phyloP scores from a whole-genome alignment of 1,139 yeast genomes.

The Yamadazyma buinensis region DNA sequence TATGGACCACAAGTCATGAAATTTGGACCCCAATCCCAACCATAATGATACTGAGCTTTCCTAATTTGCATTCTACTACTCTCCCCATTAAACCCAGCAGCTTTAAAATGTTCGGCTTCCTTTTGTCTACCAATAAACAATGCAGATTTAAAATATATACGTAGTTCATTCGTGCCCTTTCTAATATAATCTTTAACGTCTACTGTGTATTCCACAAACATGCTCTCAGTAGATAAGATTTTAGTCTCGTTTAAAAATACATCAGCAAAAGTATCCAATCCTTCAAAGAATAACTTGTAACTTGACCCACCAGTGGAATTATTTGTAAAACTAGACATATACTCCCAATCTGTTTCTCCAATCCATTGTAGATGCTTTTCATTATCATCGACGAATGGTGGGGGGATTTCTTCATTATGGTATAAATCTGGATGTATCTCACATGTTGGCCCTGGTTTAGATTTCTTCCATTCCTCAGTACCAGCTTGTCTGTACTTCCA shows the following conservation, averaged over 20 bases:
- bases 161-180: constrained; percentile 13
- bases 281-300: constrained; percentile 32
- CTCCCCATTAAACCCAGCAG: constrained; percentile 36
- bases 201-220: constrained; percentile 27
- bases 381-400: constrained; percentile 39
- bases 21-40: constrained; percentile 59
- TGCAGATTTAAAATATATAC: constrained; percentile 20
- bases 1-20: constrained; percentile 45
- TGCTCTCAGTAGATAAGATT: constrained; percentile 30
- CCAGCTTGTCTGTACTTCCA: constrained; percentile 9
- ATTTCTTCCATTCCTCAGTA: constrained; percentile 7
- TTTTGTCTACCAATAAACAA: constrained; percentile 16
- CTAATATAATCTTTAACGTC: constrained; percentile 10
- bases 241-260: constrained; percentile 29
- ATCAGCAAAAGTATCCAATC: constrained; percentile 41
- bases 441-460: constrained; percentile 7
- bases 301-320: constrained; percentile 2
- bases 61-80: constrained; percentile 37
- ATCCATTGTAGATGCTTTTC: constrained; percentile 45
- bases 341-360: constrained; percentile 40
- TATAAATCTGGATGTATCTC: constrained; percentile 38
- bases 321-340: constrained; percentile 15
- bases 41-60: constrained; percentile 52
- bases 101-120: constrained; percentile 18
- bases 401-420: constrained; percentile 30